These are phyloP conservation scores for Inosperma sp. DNA, from an alignment of 768 basidiomycete genomes.

Conservation along the genomic window DNA sequence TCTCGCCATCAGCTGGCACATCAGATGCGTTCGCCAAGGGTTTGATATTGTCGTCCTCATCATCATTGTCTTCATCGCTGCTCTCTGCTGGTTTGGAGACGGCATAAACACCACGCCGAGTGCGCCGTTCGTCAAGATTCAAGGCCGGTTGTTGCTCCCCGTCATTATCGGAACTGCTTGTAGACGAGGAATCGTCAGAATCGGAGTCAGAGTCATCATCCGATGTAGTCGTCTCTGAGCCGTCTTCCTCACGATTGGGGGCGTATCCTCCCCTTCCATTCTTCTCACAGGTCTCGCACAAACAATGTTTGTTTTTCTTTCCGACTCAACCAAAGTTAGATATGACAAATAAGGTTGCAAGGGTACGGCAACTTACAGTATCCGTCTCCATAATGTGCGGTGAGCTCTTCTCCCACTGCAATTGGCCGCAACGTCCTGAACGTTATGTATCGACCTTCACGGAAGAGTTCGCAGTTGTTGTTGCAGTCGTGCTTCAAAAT, in stretches of 20 bases:
- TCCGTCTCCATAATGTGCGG: slow-evolving; percentile 86
- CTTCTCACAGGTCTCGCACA: slow-evolving; percentile 85
- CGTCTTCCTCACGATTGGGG: slow-evolving; percentile 40
- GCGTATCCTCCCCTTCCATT: slow-evolving; percentile 72
- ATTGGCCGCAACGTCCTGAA: slow-evolving; percentile 80
- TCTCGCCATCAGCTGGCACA: slow-evolving; percentile 46
- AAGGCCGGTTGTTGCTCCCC: slow-evolving; percentile 37
- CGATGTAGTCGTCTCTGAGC: slow-evolving; percentile 38
- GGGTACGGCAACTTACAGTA: slow-evolving; percentile 61
- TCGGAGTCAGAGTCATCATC: slow-evolving; percentile 37
- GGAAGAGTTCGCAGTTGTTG: slow-evolving; percentile 84
- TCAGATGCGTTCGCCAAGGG: slow-evolving; percentile 46
- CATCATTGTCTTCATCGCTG: slow-evolving; percentile 57
- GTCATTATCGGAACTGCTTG: slow-evolving; percentile 39
- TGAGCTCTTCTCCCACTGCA: slow-evolving; percentile 78
- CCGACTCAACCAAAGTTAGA: slow-evolving; percentile 29
- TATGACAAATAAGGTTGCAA: slow-evolving; percentile 16
- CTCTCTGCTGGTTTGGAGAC: slow-evolving; percentile 57
- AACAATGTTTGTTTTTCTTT: slow-evolving; percentile 48
- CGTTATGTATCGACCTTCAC: slow-evolving; percentile 85
- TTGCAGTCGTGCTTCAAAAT: slow-evolving; percentile 76
- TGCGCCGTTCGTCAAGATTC: slow-evolving; percentile 76
- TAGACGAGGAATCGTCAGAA: slow-evolving; percentile 42
- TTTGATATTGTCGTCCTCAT: slow-evolving; percentile 41
- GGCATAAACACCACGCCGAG: slow-evolving; percentile 78